These are phyloP conservation scores for Fusarium sp. DNA, from an alignment of 2,329 filamentous ascomycete species.

Conservation along the genomic window DNA sequence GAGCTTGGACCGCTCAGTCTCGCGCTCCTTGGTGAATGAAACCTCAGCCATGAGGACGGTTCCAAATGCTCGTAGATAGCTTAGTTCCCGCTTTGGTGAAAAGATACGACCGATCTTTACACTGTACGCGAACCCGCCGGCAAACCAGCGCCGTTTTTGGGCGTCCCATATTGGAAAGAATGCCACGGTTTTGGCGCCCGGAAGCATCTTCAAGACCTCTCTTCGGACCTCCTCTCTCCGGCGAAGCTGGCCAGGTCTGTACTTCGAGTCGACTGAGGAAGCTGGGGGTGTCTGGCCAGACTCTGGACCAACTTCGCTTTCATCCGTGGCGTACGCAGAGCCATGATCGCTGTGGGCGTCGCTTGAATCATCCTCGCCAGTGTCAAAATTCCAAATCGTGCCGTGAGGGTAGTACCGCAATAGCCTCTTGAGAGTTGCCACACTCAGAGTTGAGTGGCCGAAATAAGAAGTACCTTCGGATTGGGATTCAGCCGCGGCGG, in stretches of 20 bases:
- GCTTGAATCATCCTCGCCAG: neutral
- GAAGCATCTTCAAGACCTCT: accelerated
- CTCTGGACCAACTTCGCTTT: too few species aligned
- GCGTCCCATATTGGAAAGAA: conserved; percentile 6
- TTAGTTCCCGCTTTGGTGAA: neutral
- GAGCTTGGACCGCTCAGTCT: neutral
- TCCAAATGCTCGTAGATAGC: neutral
- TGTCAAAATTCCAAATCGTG: neutral
- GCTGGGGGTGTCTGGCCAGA: too few species aligned
- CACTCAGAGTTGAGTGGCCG: neutral
- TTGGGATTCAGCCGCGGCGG: neutral
- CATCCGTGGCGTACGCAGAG: too few species aligned
- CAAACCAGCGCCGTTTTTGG: conserved; percentile 8
- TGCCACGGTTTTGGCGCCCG: neutral
- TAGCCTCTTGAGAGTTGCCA: accelerated
- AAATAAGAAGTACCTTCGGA: neutral
- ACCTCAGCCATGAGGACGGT: conserved; percentile 8
- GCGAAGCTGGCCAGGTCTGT: accelerated
- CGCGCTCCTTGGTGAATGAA: neutral
- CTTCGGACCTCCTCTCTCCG: neutral
- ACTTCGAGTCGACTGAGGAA: too few species aligned
- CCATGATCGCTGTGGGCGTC: neutral
- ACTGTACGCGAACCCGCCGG: neutral
- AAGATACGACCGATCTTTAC: neutral
- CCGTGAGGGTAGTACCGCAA: neutral